Conservation (phyloP, 1,139 yeast genomes). For the Groenewaldozyma auringiensis region DNA sequence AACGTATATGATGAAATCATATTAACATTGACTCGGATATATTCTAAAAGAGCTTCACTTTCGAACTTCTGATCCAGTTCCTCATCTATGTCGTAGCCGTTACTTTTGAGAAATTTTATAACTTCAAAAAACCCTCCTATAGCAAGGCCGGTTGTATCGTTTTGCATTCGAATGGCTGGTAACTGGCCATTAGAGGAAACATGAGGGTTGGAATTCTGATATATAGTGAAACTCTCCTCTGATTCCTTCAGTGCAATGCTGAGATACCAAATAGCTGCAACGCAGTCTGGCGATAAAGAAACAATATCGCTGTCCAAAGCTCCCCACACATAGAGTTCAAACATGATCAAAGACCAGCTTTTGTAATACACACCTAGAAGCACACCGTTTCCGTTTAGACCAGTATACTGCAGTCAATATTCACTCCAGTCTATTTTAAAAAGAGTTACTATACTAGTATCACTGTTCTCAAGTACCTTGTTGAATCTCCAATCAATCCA, state of each 20-base stretch:
- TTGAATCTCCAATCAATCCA: constrained; percentile 3
- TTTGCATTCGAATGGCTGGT: constrained; percentile 42
- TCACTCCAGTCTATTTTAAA: too few relatives aligned
- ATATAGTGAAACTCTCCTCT: constrained; percentile 33
- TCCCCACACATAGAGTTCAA: constrained; percentile 57
- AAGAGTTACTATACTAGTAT: not conserved
- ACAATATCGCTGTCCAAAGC: constrained; percentile 21
- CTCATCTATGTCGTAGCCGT: constrained; percentile 18
- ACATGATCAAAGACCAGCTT: constrained; percentile 10
- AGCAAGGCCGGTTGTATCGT: constrained; percentile 29
- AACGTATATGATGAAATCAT: constrained; percentile 53
- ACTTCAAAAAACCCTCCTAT: constrained; percentile 45
- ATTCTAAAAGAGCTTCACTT: constrained; percentile 33
- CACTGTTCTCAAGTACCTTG: constrained; percentile 6
- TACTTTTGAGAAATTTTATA: constrained; percentile 30
- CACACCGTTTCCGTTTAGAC: too few relatives aligned
- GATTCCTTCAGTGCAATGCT: constrained; percentile 15
- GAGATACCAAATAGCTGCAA: constrained; percentile 37
- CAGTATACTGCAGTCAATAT: too few relatives aligned
- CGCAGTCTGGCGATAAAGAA: constrained; percentile 39
- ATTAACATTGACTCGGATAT: constrained; percentile 37
- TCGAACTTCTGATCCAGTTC: constrained; percentile 18
- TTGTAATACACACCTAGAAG: too few relatives aligned
- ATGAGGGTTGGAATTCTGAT: constrained; percentile 54
- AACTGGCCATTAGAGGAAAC: constrained; percentile 41